Base-by-base conservation (phyloP, 139 green algal genomes). In the Chlorella sp. region DNA sequence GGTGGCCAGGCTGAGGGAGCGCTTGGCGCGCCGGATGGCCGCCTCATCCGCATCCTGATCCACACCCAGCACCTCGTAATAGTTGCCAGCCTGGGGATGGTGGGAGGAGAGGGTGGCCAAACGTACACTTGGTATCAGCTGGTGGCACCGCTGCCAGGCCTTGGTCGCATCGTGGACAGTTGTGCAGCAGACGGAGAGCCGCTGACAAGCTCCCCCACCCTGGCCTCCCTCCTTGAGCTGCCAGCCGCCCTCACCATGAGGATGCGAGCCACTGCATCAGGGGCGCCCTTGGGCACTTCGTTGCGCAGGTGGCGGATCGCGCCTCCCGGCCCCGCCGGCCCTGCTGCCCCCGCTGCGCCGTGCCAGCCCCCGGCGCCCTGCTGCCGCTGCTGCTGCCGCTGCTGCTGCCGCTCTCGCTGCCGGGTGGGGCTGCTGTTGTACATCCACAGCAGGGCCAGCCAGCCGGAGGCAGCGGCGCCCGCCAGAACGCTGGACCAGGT, bases 61-160 rank as follows among this genome's bases (percentile, higher is more conserved):
- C 51, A 85, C 32, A 3, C 55, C 81, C 34, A 85, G 81, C 81
- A 80, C 81, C 34, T 79, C 44, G 65, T 69, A 85, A 67, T 85
- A 85, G 80, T 85, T 78, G 30, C 65, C 65, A n/a, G 80, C 64
- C 47, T 65, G 70, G 16, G 39, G 71, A n/a, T 6, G 26, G 28
- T 20, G 26, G 44, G 5, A 17, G 44, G 72, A 30, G 41, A n/a
- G n/a, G n/a, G n/a, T n/a, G n/a, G n/a, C n/a, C n/a, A n/a, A n/a
- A n/a, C n/a, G n/a, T n/a, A n/a, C n/a, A n/a, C n/a, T n/a, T n/a
- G n/a, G n/a, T n/a, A n/a, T n/a, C n/a, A n/a, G n/a, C n/a, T n/a
- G n/a, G n/a, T n/a, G n/a, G n/a, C n/a, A n/a, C n/a, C n/a, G n/a
- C n/a, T n/a, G n/a, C n/a, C n/a, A n/a, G n/a, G n/a, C n/a, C n/a